Base-by-base conservation (phyloP, 352 stramenopile genomes). In the Pythium phragmitis region DNA sequence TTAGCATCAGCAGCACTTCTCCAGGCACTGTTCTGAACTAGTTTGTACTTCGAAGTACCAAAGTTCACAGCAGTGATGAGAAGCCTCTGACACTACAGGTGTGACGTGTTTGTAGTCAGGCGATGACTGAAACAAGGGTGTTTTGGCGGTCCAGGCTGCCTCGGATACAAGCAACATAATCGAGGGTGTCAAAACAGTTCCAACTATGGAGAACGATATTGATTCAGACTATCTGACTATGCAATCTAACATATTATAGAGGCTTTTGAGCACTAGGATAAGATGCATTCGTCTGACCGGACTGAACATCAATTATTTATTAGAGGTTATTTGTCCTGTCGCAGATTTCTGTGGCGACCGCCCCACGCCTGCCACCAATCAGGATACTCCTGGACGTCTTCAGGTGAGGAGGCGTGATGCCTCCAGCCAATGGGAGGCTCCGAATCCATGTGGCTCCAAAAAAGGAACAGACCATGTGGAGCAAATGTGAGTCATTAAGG, bases 381-480 rank as follows among this genome's bases (percentile, higher is more conserved):
- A 50, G 9, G 37, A n/a, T 41, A n/a, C n/a, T 60, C 30, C 7
- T 30, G 19, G 23, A 43, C 54, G 14, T 42, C 54, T 11, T 19
- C 19, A 60, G 65, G 46, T 16, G 26, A 63, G 48, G 54, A 60
- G 65, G 65, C 65, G 52, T 47, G 45, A 1, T 9, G 28, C 65
- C 65, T 70, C 33, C 23, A 57, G 43, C 63, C 63, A 70, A 70
- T 70, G 47, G 62, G 21, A 70, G 41, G n/a, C n/a, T 39, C 34
- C 34, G 1, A 39, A 39, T 39, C 7, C 34, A 39, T 9, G 34
- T 39, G 34, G 34, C 7, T 14, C 34, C 11, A 39, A 9, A 14
- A 39, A 39, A 9, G 7, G 7, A 39, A 9, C 34, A 39, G 34
- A 39, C 34, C 11, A 13, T 39, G 34, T 3, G 11, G 34, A 9